Evolutionary conservation across 2,329 filamentous ascomycete genomes (phyloP).

Genomic region (Septoria linicola): DNA sequence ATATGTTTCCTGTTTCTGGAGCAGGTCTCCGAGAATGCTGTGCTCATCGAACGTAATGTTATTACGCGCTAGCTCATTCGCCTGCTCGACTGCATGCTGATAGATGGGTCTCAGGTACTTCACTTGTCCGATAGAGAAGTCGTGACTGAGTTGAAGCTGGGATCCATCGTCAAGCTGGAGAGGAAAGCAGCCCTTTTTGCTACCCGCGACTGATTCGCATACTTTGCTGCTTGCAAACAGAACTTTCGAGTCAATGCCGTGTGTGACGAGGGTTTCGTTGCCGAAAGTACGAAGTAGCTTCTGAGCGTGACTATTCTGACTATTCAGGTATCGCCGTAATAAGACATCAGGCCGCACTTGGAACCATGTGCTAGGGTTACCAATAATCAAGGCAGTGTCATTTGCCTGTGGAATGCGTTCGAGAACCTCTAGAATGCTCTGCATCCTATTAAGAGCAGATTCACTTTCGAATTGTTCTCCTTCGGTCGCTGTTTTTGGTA

Average conservation of each 20-base stretch:
- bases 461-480: not conserved
- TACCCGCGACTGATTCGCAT: constrained; percentile 1
- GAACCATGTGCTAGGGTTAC: constrained; percentile 18
- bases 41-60: constrained; percentile 11
- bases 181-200: constrained; percentile 6
- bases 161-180: constrained; percentile 12
- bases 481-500: constrained; percentile 3
- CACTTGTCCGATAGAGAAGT: constrained; percentile 14
- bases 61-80: not conserved
- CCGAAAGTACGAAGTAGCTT: not conserved
- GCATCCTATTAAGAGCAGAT: constrained; percentile 9
- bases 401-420: constrained; percentile 3
- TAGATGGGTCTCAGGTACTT: constrained; percentile 12
- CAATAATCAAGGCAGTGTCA: constrained; percentile 15
- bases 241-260: constrained; percentile 9
- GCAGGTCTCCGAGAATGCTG: constrained; percentile 13
- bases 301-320: constrained; percentile 3
- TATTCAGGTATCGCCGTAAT: constrained; percentile 12
- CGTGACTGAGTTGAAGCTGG: constrained; percentile 13
- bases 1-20: constrained; percentile 4
- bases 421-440: constrained; percentile 12
- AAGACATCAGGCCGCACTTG: constrained; percentile 22
- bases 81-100: constrained; percentile 7
- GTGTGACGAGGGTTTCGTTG: not conserved
- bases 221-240: constrained; percentile 13